phyloP scores from a whole-genome alignment of 495 filamentous ascomycete genomes.

The Neurospora tetraspora region DNA sequence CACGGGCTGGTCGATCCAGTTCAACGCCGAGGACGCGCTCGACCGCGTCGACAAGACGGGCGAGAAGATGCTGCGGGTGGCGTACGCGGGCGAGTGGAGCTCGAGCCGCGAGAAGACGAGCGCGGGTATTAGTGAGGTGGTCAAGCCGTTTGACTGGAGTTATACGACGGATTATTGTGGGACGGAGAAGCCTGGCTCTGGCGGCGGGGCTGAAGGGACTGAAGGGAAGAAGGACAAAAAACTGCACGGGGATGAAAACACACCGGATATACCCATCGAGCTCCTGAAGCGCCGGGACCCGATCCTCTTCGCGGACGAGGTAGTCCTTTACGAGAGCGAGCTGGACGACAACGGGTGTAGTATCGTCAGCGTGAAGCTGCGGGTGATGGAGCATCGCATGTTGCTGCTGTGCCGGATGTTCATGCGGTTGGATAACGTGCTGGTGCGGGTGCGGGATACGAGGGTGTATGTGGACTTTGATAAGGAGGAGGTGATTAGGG shows the following conservation, averaged over 20 bases:
- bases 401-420: constrained; percentile 82
- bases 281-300: constrained; percentile 73
- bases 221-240: not conserved
- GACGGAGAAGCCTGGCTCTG: constrained; percentile 28
- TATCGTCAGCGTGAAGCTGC: constrained; percentile 74
- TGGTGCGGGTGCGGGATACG: constrained; percentile 81
- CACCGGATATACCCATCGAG: constrained; percentile 63
- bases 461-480: constrained; percentile 86
- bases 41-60: constrained; percentile 92
- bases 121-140: constrained; percentile 83
- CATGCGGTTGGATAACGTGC: constrained; percentile 82
- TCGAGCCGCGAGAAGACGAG: constrained; percentile 72
- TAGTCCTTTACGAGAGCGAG: constrained; percentile 93
- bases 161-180: constrained; percentile 83
- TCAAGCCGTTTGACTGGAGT: constrained; percentile 96
- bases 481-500: constrained; percentile 69
- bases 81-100: constrained; percentile 87
- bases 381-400: constrained; percentile 82
- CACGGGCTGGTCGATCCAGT: constrained; percentile 63
- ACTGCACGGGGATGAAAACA: not conserved
- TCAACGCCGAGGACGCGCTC: constrained; percentile 78
- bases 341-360: constrained; percentile 95
- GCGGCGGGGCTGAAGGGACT: not conserved
- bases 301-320: constrained; percentile 89
- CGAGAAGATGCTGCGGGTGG: constrained; percentile 75